These are phyloP conservation scores for Stramenopiles sp. DNA, from an alignment of 352 stramenopile species.

Conservation along the genomic window DNA sequence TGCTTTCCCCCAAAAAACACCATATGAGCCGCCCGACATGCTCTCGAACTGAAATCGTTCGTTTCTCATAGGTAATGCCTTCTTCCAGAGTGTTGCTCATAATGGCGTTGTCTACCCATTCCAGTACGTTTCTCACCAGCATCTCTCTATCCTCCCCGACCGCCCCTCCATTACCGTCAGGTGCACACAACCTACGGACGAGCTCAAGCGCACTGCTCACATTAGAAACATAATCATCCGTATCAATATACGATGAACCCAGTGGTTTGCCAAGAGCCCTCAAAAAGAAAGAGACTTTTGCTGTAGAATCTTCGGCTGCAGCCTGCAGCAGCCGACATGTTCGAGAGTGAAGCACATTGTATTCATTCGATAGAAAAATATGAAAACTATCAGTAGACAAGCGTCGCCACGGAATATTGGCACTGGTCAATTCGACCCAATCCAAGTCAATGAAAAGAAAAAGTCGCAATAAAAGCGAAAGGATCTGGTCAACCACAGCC, in stretches of 20 bases:
- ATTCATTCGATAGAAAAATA: too few relatives aligned
- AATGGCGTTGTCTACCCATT: not conserved
- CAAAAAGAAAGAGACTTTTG: too few relatives aligned
- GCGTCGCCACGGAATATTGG: too few relatives aligned
- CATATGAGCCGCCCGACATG: not conserved
- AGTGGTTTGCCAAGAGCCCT: too few relatives aligned
- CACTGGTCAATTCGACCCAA: too few relatives aligned
- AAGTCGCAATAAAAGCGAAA: not conserved
- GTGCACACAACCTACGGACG: not conserved
- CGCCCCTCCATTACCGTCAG: not conserved
- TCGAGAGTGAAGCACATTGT: too few relatives aligned
- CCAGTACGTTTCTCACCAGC: not conserved
- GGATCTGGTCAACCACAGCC: not conserved
- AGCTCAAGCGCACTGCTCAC: not conserved
- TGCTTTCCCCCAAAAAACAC: not conserved
- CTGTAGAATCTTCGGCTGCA: too few relatives aligned
- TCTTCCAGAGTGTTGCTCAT: not conserved
- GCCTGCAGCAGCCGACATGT: too few relatives aligned
- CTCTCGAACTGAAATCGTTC: not conserved
- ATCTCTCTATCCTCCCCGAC: not conserved
- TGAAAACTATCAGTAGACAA: too few relatives aligned
- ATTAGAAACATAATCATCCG: not conserved
- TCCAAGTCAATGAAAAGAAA: too few relatives aligned
- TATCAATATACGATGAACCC: not conserved
- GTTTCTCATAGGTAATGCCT: not conserved